These are phyloP conservation scores for Bauhinia variegata DNA, from an alignment of 306 rosid species.

Conservation along the genomic window DNA sequence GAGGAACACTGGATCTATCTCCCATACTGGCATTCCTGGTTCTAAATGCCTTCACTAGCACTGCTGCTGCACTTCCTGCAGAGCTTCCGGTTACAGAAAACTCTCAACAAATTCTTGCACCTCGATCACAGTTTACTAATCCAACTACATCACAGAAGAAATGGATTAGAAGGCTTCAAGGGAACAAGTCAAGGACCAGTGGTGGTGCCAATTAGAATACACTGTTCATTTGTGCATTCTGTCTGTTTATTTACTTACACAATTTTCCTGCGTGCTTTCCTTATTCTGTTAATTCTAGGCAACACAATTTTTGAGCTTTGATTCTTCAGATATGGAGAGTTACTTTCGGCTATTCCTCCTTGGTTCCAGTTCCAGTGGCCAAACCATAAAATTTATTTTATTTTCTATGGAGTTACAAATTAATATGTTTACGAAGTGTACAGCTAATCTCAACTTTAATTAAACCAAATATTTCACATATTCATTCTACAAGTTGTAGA, in stretches of 20 bases:
- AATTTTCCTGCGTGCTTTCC: slow-evolving; percentile 32
- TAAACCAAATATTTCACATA: no score
- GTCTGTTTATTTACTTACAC: slow-evolving; percentile 21
- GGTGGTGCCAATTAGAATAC: slow-evolving; percentile 35
- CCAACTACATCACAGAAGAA: slow-evolving; percentile 68
- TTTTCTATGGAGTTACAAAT: no score
- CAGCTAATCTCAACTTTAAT: no score
- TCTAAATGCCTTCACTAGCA: slow-evolving; percentile 86
- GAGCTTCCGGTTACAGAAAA: slow-evolving; percentile 72
- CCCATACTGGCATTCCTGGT: slow-evolving; percentile 90
- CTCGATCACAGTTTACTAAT: slow-evolving; percentile 34
- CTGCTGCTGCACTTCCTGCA: slow-evolving; percentile 96
- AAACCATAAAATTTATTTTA: not conserved
- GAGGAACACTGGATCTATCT: slow-evolving; percentile 92
- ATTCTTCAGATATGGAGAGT: slow-evolving; percentile 30
- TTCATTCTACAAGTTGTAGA: no score
- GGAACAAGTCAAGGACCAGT: slow-evolving; percentile 52
- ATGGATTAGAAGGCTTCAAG: slow-evolving; percentile 82
- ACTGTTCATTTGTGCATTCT: slow-evolving; percentile 27
- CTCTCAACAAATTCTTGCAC: slow-evolving; percentile 37
- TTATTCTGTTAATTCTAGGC: slow-evolving; percentile 35
- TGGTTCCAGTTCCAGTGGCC: not conserved
- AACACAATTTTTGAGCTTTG: slow-evolving; percentile 41
- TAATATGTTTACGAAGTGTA: no score
- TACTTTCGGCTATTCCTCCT: slow-evolving; percentile 17